A percentile compares a stretch with the other conserved stretches of the same genome.
Evolutionary conservation across 1,284 basidiomycete genomes (phyloP).

Genomic region (Boletus semigastroideus): DNA sequence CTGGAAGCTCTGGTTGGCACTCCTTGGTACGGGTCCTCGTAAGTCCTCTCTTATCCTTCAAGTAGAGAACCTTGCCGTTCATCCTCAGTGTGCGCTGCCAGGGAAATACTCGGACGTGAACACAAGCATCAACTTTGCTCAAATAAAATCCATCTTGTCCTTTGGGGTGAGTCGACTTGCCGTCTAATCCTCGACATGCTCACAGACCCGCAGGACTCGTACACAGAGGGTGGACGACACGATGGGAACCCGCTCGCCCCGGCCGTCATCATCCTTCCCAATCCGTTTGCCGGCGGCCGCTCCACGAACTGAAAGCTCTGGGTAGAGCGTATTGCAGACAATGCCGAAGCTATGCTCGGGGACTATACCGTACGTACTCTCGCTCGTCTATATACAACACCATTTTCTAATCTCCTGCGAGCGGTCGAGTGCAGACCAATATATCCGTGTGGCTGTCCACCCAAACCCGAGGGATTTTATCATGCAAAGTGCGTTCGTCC

Average conservation of each 20-base stretch:
- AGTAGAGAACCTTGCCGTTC: conserved; percentile 44
- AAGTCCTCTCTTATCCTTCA: too few species aligned
- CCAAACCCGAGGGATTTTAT: conserved; percentile 36
- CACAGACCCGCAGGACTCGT: conserved; percentile 28
- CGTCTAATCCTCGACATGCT: background rate
- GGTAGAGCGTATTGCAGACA: conserved; percentile 30
- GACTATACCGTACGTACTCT: conserved; percentile 24
- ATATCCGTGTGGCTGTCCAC: conserved; percentile 36
- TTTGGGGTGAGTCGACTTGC: conserved; percentile 40
- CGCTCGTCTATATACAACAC: too few species aligned
- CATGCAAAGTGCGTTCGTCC: conserved; percentile 29
- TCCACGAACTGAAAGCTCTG: conserved; percentile 38
- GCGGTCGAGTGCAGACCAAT: conserved; percentile 38
- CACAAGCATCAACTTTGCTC: conserved; percentile 38
- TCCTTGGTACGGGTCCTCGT: too few species aligned
- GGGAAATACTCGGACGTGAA: conserved; percentile 45
- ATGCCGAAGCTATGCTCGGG: conserved; percentile 23
- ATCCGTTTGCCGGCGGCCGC: conserved; percentile 35
- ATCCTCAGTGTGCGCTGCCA: conserved; percentile 38
- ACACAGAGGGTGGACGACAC: conserved; percentile 36
- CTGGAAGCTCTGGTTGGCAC: too few species aligned
- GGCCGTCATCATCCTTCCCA: conserved; percentile 31
- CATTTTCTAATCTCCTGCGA: conserved; percentile 1
- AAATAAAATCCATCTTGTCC: conserved; percentile 44
- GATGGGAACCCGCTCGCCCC: too few species aligned